Conservation (phyloP, 2,329 filamentous ascomycete genomes). For the Thielaviopsis ethacetica region DNA sequence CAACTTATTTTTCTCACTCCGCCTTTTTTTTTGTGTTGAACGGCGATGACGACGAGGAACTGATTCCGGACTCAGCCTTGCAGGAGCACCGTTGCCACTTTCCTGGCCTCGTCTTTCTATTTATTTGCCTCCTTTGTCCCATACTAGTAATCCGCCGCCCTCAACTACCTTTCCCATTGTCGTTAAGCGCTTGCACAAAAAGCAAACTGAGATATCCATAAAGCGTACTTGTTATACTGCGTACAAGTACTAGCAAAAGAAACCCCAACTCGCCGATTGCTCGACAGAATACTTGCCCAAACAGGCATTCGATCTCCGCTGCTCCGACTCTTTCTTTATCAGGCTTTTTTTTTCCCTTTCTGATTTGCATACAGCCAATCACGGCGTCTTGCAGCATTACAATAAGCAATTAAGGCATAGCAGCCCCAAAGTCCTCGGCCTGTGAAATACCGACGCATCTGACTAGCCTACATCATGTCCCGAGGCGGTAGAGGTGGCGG, state of each 20-base stretch:
- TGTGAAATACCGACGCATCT: neutral
- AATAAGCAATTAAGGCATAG: neutral
- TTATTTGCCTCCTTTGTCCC: too few species aligned
- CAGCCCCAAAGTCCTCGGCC: neutral
- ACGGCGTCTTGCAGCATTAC: neutral
- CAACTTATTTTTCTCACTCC: neutral
- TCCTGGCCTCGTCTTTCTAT: too few species aligned
- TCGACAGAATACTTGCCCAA: neutral
- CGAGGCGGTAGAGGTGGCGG: constrained; percentile 25
- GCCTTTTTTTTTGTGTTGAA: neutral
- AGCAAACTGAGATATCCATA: too few species aligned
- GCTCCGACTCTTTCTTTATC: neutral
- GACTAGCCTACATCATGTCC: constrained; percentile 8
- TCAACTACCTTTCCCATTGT: too few species aligned
- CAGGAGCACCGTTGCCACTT: too few species aligned
- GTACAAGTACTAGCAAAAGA: neutral
- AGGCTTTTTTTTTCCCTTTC: neutral
- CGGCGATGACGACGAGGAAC: neutral
- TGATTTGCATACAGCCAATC: neutral
- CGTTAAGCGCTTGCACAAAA: too few species aligned
- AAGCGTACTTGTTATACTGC: too few species aligned
- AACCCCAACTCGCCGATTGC: neutral
- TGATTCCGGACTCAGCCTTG: neutral
- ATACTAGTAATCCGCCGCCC: too few species aligned
- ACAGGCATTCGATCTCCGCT: neutral